Conservation (phyloP, 179 eudicot species). For the Spergularia azorica region DNA sequence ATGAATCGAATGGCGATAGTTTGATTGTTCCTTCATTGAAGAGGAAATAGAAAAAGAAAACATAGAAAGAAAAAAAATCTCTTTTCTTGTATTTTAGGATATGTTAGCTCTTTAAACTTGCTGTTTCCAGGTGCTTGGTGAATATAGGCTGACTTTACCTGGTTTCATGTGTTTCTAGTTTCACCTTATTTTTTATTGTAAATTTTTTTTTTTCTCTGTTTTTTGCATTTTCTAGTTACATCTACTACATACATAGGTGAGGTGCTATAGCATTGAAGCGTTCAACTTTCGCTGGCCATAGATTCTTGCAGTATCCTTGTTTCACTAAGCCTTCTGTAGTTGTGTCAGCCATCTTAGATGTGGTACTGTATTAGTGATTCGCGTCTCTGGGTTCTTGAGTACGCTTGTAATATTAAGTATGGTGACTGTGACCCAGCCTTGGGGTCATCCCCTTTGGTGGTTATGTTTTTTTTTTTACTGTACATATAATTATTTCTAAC, state of each 20-base stretch:
- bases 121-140: background rate
- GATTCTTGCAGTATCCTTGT: background rate
- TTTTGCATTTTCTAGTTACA: background rate
- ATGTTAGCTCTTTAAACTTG: background rate
- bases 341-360: background rate
- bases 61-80: background rate
- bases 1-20: background rate
- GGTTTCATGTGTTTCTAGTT: background rate
- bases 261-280: background rate
- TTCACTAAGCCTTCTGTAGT: background rate
- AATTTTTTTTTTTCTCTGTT: background rate
- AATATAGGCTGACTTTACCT: background rate
- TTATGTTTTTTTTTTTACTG: background rate
- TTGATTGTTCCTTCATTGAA: background rate
- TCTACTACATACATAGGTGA: background rate
- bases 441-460: background rate
- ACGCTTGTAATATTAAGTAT: background rate
- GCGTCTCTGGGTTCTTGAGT: background rate
- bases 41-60: background rate
- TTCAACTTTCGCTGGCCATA: background rate
- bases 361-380: background rate
- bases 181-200: background rate
- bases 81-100: background rate
- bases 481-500: too few species aligned
- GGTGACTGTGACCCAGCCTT: background rate